These are phyloP conservation scores for Melanomma pulvis-pyrius DNA, from an alignment of 495 filamentous ascomycete genomes.

Conservation along the genomic window DNA sequence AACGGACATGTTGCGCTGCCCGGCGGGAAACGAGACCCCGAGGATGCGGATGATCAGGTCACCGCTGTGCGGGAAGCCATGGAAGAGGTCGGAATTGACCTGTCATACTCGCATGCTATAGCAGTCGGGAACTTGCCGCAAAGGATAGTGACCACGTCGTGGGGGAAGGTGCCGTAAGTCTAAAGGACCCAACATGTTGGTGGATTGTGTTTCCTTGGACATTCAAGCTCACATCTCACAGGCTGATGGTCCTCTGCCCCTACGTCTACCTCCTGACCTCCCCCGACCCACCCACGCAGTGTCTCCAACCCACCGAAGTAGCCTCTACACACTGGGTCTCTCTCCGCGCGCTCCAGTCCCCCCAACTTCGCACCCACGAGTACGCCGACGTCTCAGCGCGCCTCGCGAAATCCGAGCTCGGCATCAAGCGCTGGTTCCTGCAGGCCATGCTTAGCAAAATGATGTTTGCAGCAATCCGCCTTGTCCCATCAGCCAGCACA, in stretches of 20 bases:
- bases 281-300: slow-evolving; percentile 60
- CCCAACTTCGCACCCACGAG: slow-evolving; percentile 63
- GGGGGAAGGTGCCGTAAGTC: slow-evolving; percentile 69
- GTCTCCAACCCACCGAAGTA: slow-evolving; percentile 72
- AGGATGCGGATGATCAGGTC: slow-evolving; percentile 65
- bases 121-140: slow-evolving; percentile 71
- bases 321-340: slow-evolving; percentile 79
- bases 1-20: slow-evolving; percentile 75
- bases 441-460: slow-evolving; percentile 66
- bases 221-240: slow-evolving; percentile 37
- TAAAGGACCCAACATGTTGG: not conserved
- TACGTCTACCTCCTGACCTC: slow-evolving; percentile 70
- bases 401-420: slow-evolving; percentile 56
- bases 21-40: slow-evolving; percentile 71
- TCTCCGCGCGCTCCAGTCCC: slow-evolving; percentile 64
- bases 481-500: slow-evolving; percentile 64
- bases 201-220: not conserved
- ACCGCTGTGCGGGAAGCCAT: slow-evolving; percentile 69
- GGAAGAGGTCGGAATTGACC: slow-evolving; percentile 73
- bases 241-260: slow-evolving; percentile 77
- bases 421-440: slow-evolving; percentile 54
- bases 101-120: slow-evolving; percentile 59
- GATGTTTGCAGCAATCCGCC: slow-evolving; percentile 69
- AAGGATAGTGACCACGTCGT: slow-evolving; percentile 70
- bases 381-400: slow-evolving; percentile 69